Conservation (phyloP, 2,329 filamentous ascomycete species). For the Diaporthe sp. region DNA sequence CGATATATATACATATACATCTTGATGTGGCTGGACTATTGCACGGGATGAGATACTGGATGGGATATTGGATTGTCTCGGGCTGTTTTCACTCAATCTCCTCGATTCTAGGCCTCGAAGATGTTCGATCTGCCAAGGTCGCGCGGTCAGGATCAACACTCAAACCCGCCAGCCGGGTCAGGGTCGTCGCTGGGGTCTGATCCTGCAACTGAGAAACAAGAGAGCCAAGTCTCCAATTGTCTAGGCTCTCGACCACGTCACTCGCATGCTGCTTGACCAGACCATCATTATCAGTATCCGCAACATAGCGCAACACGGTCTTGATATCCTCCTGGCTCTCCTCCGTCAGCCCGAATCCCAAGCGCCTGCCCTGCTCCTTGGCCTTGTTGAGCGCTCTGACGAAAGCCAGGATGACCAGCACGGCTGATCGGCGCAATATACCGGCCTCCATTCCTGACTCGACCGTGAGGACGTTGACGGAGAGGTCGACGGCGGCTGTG, state of each 20-base stretch:
- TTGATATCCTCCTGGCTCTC: constrained; percentile 70
- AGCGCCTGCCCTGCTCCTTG: constrained; percentile 54
- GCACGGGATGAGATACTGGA: too few species aligned
- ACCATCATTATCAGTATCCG: constrained; percentile 73
- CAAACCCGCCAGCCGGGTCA: constrained; percentile 55
- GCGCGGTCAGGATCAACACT: constrained; percentile 47
- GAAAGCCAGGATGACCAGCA: constrained; percentile 71
- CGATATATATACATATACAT: not conserved
- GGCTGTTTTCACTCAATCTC: constrained; percentile 64
- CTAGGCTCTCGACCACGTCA: constrained; percentile 74
- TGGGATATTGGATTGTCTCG: not conserved
- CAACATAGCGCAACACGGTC: constrained; percentile 71
- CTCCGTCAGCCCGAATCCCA: constrained; percentile 65
- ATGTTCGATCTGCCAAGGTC: constrained; percentile 23
- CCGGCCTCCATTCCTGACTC: constrained; percentile 70
- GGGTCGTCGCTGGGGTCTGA: constrained; percentile 37
- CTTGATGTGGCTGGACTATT: not conserved
- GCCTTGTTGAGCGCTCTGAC: constrained; percentile 68
- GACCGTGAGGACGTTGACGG: constrained; percentile 69
- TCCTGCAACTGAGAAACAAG: constrained; percentile 36
- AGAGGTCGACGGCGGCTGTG: constrained; percentile 70
- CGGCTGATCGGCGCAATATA: constrained; percentile 74
- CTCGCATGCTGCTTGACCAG: constrained; percentile 74
- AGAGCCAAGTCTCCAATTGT: constrained; percentile 64
- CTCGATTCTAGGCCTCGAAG: constrained; percentile 60